phyloP scores from a whole-genome alignment of 2,329 filamentous ascomycete genomes.

The Colletotrichum tofieldiae region DNA sequence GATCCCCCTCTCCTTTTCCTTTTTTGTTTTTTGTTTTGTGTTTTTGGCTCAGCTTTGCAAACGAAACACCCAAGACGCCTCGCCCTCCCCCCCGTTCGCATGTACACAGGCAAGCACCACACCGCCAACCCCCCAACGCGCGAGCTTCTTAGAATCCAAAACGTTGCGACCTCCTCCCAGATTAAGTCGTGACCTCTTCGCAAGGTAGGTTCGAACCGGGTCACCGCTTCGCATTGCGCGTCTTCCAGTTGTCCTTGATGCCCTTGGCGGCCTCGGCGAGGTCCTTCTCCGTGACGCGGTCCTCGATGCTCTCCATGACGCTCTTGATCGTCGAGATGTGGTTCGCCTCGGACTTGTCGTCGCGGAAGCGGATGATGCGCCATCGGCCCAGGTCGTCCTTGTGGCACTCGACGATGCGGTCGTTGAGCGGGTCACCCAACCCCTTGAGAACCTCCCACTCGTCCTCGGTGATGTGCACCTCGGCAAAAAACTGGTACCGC shows the following conservation, averaged over 20 bases:
- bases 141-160: background rate
- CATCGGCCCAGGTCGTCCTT: slow-evolving; percentile 83
- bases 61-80: slow-evolving; percentile 17
- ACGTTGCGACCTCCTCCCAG: background rate
- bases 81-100: background rate
- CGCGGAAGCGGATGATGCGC: slow-evolving; percentile 90
- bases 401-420: slow-evolving; percentile 91
- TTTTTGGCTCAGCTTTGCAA: slow-evolving; percentile 5
- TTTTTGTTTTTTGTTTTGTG: background rate
- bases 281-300: slow-evolving; percentile 87
- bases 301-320: slow-evolving; percentile 90
- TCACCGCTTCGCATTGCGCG: slow-evolving; percentile 54
- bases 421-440: slow-evolving; percentile 82
- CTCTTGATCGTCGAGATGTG: slow-evolving; percentile 87
- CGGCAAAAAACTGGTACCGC: slow-evolving; percentile 76
- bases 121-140: background rate
- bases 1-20: background rate
- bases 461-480: slow-evolving; percentile 77
- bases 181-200: background rate
- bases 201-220: background rate
- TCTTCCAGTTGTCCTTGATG: slow-evolving; percentile 89
- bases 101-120: background rate
- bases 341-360: slow-evolving; percentile 94
- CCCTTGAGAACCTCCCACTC: slow-evolving; percentile 90
- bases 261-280: slow-evolving; percentile 77